These are phyloP conservation scores for Zymoseptoria brevis DNA, from an alignment of 2,329 filamentous ascomycete species.

Conservation along the genomic window DNA sequence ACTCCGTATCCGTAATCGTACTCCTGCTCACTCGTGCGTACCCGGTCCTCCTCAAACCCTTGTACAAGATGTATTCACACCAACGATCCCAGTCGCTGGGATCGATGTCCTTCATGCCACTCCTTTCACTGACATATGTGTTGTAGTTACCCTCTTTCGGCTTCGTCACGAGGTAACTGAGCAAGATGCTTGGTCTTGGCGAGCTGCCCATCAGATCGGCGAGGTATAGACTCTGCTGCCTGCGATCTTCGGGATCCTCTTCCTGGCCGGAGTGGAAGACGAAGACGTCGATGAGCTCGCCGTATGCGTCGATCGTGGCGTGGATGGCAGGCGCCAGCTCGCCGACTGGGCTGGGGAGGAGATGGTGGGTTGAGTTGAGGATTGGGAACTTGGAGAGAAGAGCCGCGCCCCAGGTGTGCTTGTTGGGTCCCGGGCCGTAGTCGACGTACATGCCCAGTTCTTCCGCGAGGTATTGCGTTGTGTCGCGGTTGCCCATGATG, in stretches of 20 bases:
- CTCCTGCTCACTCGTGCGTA: slow-evolving; percentile 84
- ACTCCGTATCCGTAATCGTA: slow-evolving; percentile 93
- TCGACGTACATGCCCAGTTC: slow-evolving; percentile 98
- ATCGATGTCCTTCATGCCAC: slow-evolving; percentile 94
- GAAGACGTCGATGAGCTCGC: slow-evolving; percentile 81
- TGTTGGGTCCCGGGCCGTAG: slow-evolving; percentile 94
- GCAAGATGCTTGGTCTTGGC: slow-evolving; percentile 69
- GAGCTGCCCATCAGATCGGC: slow-evolving; percentile 80
- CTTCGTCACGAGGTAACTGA: slow-evolving; percentile 87
- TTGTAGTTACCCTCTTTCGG: slow-evolving; percentile 93
- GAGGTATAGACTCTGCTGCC: slow-evolving; percentile 79
- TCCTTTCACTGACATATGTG: slow-evolving; percentile 77
- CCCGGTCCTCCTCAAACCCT: slow-evolving; percentile 72
- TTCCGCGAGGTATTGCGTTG: slow-evolving; percentile 89
- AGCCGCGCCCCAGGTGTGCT: slow-evolving; percentile 94
- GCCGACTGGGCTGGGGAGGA: slow-evolving; percentile 85
- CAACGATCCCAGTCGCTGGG: slow-evolving; percentile 89
- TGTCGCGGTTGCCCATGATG: slow-evolving; percentile 98
- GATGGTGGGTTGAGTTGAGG: slow-evolving; percentile 89
- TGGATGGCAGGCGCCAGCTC: slow-evolving; percentile 94
- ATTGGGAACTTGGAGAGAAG: slow-evolving; percentile 96
- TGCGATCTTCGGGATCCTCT: slow-evolving; percentile 85
- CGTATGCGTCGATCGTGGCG: slow-evolving; percentile 91
- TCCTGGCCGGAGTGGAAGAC: slow-evolving; percentile 99
- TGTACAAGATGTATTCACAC: slow-evolving; percentile 98